Evolutionary conservation across 805 yeast species (phyloP).

Genomic region (Monosporozyma unispora): DNA sequence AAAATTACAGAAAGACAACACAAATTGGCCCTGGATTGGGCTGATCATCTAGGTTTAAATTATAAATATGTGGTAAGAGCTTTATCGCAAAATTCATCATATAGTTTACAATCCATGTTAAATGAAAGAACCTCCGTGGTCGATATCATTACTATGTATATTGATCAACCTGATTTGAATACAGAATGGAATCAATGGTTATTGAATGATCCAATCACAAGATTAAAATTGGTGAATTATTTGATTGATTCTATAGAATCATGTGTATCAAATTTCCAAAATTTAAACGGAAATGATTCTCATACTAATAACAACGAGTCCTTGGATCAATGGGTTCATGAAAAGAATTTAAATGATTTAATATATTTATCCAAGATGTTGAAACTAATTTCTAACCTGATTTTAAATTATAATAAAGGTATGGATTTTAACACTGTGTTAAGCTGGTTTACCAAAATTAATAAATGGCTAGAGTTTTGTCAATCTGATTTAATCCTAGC

Average conservation of each 20-base stretch:
- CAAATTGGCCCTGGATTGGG: conserved; percentile 34
- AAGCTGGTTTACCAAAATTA: conserved; percentile 42
- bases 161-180: conserved; percentile 13
- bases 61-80: conserved; percentile 42
- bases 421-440: conserved; percentile 24
- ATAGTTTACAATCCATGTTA: conserved; percentile 34
- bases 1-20: conserved; percentile 31
- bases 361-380: conserved; percentile 28
- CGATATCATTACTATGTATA: conserved; percentile 31
- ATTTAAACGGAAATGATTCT: background rate
- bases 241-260: conserved; percentile 1
- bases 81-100: conserved; percentile 30
- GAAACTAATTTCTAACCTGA: conserved; percentile 32
- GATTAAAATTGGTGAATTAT: conserved; percentile 6
- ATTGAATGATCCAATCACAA: background rate
- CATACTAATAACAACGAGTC: background rate
- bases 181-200: background rate
- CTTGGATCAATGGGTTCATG: conserved; percentile 12
- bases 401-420: conserved; percentile 29
- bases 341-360: conserved; percentile 29
- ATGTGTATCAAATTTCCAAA: background rate
- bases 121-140: conserved; percentile 45
- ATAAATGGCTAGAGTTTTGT: conserved; percentile 1
- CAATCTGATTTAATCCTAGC: conserved; percentile 4
- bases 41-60: conserved; percentile 34